Conservation (phyloP, 139 green algal genomes). For the Spirogloea muscicola region DNA sequence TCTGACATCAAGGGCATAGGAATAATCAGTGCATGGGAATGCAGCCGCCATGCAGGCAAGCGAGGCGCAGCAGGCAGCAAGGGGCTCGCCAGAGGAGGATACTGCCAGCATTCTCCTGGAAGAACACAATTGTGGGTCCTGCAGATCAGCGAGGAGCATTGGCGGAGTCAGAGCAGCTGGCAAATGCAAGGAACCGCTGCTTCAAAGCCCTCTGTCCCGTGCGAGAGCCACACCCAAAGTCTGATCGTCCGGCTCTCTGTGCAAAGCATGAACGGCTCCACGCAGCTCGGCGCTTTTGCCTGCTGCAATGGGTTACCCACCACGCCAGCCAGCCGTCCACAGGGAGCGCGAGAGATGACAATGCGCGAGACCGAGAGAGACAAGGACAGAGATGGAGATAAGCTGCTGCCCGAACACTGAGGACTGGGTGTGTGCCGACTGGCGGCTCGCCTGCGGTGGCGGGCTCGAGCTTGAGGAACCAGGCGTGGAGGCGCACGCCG, state of each 20-base stretch:
- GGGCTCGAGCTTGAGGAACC: slow-evolving; percentile 16
- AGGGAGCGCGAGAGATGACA: background rate
- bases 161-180: background rate
- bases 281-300: background rate
- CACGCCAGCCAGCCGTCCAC: too few relatives aligned
- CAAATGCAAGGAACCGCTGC: background rate
- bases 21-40: background rate
- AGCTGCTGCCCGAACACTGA: too few relatives aligned
- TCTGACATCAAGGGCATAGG: background rate
- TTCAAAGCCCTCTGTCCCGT: too few relatives aligned
- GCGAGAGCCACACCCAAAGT: too few relatives aligned
- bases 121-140: slow-evolving; percentile 42
- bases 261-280: background rate
- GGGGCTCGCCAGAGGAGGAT: slow-evolving; percentile 11
- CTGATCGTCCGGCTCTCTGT: background rate
- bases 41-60: background rate
- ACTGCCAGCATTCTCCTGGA: slow-evolving; percentile 53
- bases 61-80: background rate
- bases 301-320: too few relatives aligned
- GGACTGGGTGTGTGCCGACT: background rate
- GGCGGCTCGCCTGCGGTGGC: background rate
- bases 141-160: background rate
- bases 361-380: background rate
- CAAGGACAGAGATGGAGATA: too few relatives aligned
- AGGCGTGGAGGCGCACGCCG: slow-evolving; percentile 23